Evolutionary conservation across 2,329 filamentous ascomycete species (phyloP).

Genomic region (Phoma sp.): DNA sequence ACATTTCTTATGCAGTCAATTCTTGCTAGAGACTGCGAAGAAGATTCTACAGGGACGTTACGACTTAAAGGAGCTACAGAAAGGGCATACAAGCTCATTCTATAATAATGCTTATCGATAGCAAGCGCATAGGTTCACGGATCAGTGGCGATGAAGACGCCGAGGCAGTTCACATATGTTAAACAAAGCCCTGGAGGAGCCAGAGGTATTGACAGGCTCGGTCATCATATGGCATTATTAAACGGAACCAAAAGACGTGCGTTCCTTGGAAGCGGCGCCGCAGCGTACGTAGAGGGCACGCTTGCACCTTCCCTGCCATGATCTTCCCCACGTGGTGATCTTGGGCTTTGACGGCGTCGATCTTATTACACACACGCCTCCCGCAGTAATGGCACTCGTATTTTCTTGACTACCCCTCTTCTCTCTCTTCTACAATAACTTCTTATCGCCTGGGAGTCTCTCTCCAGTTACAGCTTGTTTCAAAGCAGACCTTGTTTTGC

Average conservation of each 20-base stretch:
- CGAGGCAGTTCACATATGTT: conserved; percentile 1
- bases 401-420: neutral
- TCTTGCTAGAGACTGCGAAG: no score
- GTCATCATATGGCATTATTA: neutral
- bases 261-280: conserved; percentile 5
- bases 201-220: neutral
- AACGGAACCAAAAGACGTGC: neutral
- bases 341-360: conserved; percentile 14
- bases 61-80: no score
- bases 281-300: conserved; percentile 5
- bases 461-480: neutral
- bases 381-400: neutral
- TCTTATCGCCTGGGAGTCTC: conserved; percentile 1
- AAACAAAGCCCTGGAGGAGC: no score
- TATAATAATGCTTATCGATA: conserved; percentile 8
- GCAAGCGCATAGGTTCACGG: neutral
- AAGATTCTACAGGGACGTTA: no score
- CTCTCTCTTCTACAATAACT: neutral
- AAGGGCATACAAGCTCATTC: no score
- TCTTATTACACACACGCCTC: conserved; percentile 9
- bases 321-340: conserved; percentile 24
- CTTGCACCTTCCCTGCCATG: conserved; percentile 13
- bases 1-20: no score
- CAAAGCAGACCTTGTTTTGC: neutral
- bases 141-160: neutral